Evolutionary conservation across 2,329 filamentous ascomycete species (phyloP).

Genomic region (Colletotrichum australisinense): DNA sequence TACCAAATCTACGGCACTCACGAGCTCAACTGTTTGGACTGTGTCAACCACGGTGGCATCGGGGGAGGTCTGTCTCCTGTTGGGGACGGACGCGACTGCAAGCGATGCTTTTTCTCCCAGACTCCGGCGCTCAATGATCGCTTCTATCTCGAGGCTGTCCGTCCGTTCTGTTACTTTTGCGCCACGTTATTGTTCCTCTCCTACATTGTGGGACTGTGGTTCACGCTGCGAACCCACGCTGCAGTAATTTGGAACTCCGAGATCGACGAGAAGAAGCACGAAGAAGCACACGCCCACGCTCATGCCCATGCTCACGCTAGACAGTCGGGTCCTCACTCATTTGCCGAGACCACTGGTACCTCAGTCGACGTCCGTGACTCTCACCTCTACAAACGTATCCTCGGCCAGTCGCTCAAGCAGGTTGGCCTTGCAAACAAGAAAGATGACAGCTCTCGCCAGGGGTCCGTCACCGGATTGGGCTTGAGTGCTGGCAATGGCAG

Average conservation of each 20-base stretch:
- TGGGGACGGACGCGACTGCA: constrained; percentile 76
- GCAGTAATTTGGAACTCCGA: constrained; percentile 97
- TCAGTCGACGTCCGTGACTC: constrained; percentile 81
- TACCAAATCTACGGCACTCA: constrained; percentile 99
- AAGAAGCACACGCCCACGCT: constrained; percentile 54
- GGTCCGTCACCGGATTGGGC: constrained; percentile 44
- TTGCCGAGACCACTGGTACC: constrained; percentile 61
- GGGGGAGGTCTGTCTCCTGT: constrained; percentile 42
- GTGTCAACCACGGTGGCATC: constrained; percentile 59
- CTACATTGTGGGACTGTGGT: constrained; percentile 93
- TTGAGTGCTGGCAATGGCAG: constrained; percentile 53
- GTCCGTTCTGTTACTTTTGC: constrained; percentile 92
- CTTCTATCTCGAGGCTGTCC: constrained; percentile 91
- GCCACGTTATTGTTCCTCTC: constrained; percentile 89
- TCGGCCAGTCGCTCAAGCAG: constrained; percentile 90
- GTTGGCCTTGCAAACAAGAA: constrained; percentile 73
- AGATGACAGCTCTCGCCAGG: constrained; percentile 55
- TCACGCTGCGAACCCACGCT: constrained; percentile 94
- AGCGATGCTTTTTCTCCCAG: constrained; percentile 94
- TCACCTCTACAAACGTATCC: constrained; percentile 90
- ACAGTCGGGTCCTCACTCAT: constrained; percentile 49
- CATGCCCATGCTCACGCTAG: constrained; percentile 45
- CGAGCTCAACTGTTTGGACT: constrained; percentile 86
- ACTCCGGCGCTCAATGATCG: constrained; percentile 83
- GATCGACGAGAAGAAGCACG: constrained; percentile 78